Conservation (phyloP, 306 rosid species). For the Glycyrrhiza uralensis region DNA sequence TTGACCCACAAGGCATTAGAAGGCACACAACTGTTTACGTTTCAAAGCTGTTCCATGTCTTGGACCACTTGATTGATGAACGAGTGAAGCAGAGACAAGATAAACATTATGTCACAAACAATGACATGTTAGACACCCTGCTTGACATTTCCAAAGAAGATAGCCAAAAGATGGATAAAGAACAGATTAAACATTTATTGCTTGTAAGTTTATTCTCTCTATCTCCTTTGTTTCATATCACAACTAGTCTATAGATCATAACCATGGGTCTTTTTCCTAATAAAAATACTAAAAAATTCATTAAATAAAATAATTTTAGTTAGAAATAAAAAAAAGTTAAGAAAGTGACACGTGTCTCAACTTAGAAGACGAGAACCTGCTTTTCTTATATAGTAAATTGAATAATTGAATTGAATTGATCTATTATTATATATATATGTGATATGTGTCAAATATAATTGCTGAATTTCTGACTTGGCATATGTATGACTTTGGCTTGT, state of each 20-base stretch:
- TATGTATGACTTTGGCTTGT: not conserved
- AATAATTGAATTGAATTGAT: too few species aligned
- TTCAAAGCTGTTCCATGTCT: constrained; percentile 4
- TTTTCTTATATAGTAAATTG: too few species aligned
- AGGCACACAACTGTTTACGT: constrained; percentile 1
- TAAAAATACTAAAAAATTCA: too few species aligned
- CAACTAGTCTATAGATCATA: too few species aligned
- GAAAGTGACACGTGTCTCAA: too few species aligned
- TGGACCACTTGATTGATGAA: constrained; percentile 18
- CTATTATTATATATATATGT: too few species aligned
- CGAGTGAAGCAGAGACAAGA: constrained; percentile 19
- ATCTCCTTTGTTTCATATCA: not conserved
- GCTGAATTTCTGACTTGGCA: not conserved
- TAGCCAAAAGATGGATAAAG: constrained; percentile 22
- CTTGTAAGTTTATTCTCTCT: constrained; percentile 10
- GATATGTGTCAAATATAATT: not conserved
- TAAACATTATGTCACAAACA: not conserved
- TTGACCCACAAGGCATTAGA: constrained; percentile 41
- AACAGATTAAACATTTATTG: constrained; percentile 22
- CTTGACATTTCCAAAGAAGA: constrained; percentile 26
- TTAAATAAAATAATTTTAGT: too few species aligned
- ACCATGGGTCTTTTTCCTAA: too few species aligned
- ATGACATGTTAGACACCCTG: constrained; percentile 41
- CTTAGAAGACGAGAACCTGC: too few species aligned
- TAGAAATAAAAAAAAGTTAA: too few species aligned